These are phyloP conservation scores for Taphrina populina DNA, from an alignment of 1,139 yeast species.

Conservation along the genomic window DNA sequence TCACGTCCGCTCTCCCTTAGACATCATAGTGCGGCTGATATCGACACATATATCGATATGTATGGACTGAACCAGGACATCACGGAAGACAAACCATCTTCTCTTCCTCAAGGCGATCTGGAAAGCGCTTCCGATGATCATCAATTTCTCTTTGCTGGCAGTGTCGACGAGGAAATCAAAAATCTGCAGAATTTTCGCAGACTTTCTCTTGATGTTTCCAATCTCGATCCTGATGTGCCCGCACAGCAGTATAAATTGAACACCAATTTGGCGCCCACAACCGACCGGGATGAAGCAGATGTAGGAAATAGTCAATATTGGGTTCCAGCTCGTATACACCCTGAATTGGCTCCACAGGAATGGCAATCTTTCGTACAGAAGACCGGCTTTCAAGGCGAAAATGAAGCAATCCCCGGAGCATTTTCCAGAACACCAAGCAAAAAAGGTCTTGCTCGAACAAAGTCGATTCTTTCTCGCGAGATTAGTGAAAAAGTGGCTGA, in stretches of 20 bases:
- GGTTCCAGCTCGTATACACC: constrained; percentile 33
- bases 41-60: constrained; percentile 13
- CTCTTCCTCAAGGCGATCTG: not conserved
- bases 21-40: constrained; percentile 12
- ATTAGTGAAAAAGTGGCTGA: constrained; percentile 22
- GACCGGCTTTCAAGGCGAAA: constrained; percentile 5
- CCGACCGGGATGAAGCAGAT: constrained; percentile 7
- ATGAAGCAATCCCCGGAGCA: not conserved
- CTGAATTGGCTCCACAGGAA: constrained; percentile 32
- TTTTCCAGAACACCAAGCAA: constrained; percentile 2
- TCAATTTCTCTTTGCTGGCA: constrained; percentile 16
- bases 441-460: constrained; percentile 22
- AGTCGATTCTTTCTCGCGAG: constrained; percentile 23
- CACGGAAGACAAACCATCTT: not conserved
- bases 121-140: constrained; percentile 1
- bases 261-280: not conserved
- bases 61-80: constrained; percentile 9
- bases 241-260: constrained; percentile 11
- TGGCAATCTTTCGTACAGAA: constrained; percentile 32
- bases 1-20: constrained; percentile 11
- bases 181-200: constrained; percentile 28
- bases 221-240: constrained; percentile 29
- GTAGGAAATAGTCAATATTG: constrained; percentile 18
- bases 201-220: constrained; percentile 22
- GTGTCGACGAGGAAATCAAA: constrained; percentile 20